Base-by-base conservation (phyloP, 768 basidiomycete genomes). In the Tricholoma matsutake region DNA sequence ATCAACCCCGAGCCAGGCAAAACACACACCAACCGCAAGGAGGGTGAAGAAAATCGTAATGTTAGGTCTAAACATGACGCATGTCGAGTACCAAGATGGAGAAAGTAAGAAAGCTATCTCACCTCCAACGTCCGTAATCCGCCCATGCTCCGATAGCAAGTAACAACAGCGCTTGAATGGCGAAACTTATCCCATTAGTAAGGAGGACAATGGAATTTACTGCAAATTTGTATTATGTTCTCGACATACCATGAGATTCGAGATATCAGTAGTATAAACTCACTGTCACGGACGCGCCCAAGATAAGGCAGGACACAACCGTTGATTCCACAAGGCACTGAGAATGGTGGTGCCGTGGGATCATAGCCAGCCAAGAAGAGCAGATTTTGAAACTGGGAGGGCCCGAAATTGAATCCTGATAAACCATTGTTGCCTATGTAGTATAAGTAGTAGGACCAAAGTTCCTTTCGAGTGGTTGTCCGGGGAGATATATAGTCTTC, bases 101-200 rank as follows among this genome's bases (percentile, higher is more conserved):
- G 45, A 16, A 31, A 14, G 28, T 22, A 25, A 18, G 57, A 34
- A 28, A 29, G 18, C 13, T 8, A 20, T 54, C 55, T 45, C 43
- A 86, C 87, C 87, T 87, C 89, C 89, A 91, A 14, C 76, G 73
- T n/a, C 91, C 90, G 69, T 91, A 92, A 70, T 92, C 90, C 0
- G 89, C 89, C 86, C 89, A 91, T 3, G 88, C 87, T 4, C 89
- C 90, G 29, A 92, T 83, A 11, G 81, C 65, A 22, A 91, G 72
- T 41, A 92, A 73, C 14, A 91, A 67, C 14, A 80, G 81, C 0
- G 89, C 88, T 72, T 92, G 90, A 28, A 92, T 79, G 0, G 88
- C 88, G 67, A 91, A 91, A 61, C 86, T 87, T 47, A 92, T 85
- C 3, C 91, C 90, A 65, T 92, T 92, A 7, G 89, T 91, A 58